Base-by-base conservation (phyloP, 371 early-diverging fungal species). In the Apophysomyces elegans region DNA sequence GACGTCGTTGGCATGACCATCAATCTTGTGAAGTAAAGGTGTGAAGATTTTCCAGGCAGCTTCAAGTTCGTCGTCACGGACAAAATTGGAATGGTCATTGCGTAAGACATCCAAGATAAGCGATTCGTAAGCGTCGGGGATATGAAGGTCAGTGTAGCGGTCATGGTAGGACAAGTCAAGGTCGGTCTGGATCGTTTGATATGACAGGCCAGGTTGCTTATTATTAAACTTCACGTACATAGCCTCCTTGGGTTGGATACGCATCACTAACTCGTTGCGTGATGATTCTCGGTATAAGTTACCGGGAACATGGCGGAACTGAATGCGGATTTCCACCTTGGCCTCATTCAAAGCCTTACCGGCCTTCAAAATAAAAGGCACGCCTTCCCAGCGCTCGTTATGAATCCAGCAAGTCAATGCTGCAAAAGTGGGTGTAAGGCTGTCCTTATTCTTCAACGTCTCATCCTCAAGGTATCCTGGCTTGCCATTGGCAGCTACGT, bases 1-100 rank as follows among this genome's bases (percentile, higher is more conserved):
- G 56, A 95, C 74, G 32, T 81, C 84, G 14, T 69, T 69, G 11
- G 73, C 64, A 59, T 71, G 18, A 16, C 70, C 59, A 66, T 97
- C 96, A 70, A 97, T 94, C 68, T 89, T 71, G 80, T 96, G 93
- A 67, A 97, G 79, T 47, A 96, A 80, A 0, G 98, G 98, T 0
- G 97, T 97, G 73, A 98, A 97, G 61, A 98, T 95, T 70, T 89
- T 91, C 98, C 98, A 98, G 5, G 98, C 96, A 39, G 91, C 95
- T 56, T 95, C 95, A 38, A 97, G 80, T 77, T 97, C 98, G 76
- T 97, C 98, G 72, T 91, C 90, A 47, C 98, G 90, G 54, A 98
- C 96, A 89, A 98, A 97, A 86, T 98, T 97, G 70, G 94, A 90
- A 75, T 95, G 95, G 69, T 98, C 97, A 26, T 93, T 95, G 46